Conservation (phyloP, 305 asterid species). For the Fraxinus velutina region DNA sequence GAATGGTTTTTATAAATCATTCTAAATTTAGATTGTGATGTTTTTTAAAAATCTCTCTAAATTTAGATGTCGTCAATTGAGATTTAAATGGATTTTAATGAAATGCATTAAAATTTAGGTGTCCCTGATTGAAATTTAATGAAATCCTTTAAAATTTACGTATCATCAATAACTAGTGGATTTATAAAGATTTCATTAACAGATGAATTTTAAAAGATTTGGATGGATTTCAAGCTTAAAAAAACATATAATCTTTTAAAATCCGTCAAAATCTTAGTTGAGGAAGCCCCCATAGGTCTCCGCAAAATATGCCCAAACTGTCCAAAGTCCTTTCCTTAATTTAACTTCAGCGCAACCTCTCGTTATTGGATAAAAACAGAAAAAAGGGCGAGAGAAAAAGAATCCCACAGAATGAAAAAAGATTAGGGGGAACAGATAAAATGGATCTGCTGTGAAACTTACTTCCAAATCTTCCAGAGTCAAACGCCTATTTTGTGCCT, state of each 20-base stretch:
- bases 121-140: neutral
- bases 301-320: neutral
- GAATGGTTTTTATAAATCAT: neutral
- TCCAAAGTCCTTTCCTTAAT: neutral
- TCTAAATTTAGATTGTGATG: neutral
- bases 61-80: neutral
- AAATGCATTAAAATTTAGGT: neutral
- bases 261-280: neutral
- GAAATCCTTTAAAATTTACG: neutral
- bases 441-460: constrained; percentile 21
- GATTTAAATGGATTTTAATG: neutral
- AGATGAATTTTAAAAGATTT: neutral
- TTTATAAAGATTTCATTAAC: too few relatives aligned
- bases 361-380: neutral
- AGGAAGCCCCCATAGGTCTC: neutral
- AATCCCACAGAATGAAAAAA: neutral
- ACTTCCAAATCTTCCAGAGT: constrained; percentile 98
- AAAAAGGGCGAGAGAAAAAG: neutral
- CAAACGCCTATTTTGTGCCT: constrained; percentile 93
- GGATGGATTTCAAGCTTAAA: neutral
- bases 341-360: neutral
- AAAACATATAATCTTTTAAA: neutral
- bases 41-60: neutral
- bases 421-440: neutral
- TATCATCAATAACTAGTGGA: neutral